Evolutionary conservation across 495 filamentous ascomycete genomes (phyloP), one percentile per base, ranked within the genome.

Genomic region (Letharia lupina): DNA sequence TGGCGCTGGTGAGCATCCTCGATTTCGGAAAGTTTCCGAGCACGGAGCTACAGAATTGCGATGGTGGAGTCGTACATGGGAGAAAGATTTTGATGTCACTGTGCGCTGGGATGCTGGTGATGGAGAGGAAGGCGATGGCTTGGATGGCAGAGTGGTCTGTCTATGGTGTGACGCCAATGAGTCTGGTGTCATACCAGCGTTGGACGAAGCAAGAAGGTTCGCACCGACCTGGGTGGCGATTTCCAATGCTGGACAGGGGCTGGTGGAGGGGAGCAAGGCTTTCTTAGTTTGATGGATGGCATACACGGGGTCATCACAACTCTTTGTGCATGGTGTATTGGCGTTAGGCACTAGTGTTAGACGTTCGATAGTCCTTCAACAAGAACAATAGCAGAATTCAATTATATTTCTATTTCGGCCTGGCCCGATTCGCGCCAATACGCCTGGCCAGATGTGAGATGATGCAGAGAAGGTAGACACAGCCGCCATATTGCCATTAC

Each of bases 141-240:
- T 93, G 60, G 82, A 84, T 66, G 93, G 92, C 0, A 80, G 78
- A 57, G 85, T 92, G 6, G 81, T 89, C 13, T 98, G 93, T 78
- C 75, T 90, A 20, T 98, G 94, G 94, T 90, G 86, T 69, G 94
- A 98, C 77, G 85, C 83, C 40, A 96, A 96, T 68, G 78, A 76
- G 15, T 72, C 74, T 13, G 88, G 86, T 4, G 76, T 80, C 11
- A 93, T 98, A 60, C 91, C 94, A 0, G 94, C 94, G 18, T 81
- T 94, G 42, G 90, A 94, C 69, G 94, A 98, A 76, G 83, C 88
- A 28, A 77, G 81, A 62, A 81, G 85, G 74, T 97, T 85, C 77
- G 79, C 81, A 65, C 94, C 94, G 1, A 76, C 74, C 3, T 98
- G 94, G 94, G 85, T 85, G 11, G 88, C 87, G 15, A 75, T 89